Evolutionary conservation across 2,329 filamentous ascomycete species (phyloP).

Genomic region (Pseudocercospora crystallina): DNA sequence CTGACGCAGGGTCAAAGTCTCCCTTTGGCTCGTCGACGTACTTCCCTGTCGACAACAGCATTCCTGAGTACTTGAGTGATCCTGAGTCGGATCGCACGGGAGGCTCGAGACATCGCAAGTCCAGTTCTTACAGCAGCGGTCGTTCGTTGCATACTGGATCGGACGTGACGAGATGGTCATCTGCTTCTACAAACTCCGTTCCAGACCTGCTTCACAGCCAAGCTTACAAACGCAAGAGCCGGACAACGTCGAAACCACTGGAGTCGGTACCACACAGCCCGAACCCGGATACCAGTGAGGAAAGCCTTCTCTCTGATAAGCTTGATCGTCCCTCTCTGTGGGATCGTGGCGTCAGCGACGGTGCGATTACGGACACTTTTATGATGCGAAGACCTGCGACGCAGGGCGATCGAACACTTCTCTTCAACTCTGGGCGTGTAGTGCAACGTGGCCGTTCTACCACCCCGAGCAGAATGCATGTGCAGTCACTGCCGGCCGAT

Average conservation of each 20-base stretch:
- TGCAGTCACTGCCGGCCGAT: constrained; percentile 7
- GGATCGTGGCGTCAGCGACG: constrained; percentile 3
- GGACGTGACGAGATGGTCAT: constrained; percentile 30
- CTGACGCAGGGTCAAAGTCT: constrained; percentile 13
- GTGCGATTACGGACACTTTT: constrained; percentile 7
- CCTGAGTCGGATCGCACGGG: constrained; percentile 25
- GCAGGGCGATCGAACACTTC: constrained; percentile 25
- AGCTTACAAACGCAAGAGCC: constrained; percentile 19
- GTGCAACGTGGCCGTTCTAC: constrained; percentile 24
- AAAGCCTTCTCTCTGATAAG: neutral
- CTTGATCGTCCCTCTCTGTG: constrained; percentile 1
- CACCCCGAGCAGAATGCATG: constrained; percentile 9
- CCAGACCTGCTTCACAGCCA: constrained; percentile 32
- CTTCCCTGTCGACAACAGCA: constrained; percentile 20
- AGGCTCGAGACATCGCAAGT: constrained; percentile 27
- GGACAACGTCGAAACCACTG: constrained; percentile 22
- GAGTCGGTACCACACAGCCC: constrained; percentile 29
- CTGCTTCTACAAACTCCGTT: constrained; percentile 29
- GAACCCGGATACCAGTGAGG: constrained; percentile 8
- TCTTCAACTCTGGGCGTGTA: constrained; percentile 28
- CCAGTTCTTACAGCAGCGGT: constrained; percentile 28
- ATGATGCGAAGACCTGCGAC: constrained; percentile 26
- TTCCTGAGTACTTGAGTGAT: constrained; percentile 28
- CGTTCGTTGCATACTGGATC: constrained; percentile 18
- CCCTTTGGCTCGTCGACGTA: constrained; percentile 15